Percentiles rank a stretch among this genome's conserved stretches.
These are phyloP conservation scores for Pseudozyma flocculosa DNA, from an alignment of 1,284 basidiomycete species.

Conservation along the genomic window DNA sequence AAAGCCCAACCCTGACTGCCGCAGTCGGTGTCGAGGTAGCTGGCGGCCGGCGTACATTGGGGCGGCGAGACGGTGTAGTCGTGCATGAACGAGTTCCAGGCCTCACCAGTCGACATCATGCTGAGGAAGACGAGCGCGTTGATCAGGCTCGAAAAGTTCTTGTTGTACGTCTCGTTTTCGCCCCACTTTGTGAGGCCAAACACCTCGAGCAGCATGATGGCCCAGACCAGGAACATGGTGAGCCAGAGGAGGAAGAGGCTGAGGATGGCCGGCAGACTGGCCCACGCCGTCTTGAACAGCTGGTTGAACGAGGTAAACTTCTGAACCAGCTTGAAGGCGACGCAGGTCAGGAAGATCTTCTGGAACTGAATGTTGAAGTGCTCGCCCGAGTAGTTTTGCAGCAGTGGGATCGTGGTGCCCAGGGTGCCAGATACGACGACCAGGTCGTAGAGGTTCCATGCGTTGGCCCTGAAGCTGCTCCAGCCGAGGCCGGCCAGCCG, in stretches of 20 bases:
- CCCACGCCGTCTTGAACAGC: conserved; percentile 90
- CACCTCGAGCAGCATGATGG: conserved; percentile 84
- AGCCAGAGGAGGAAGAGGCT: conserved; percentile 87
- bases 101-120: conserved; percentile 63
- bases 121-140: conserved; percentile 80
- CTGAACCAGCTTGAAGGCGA: conserved; percentile 92
- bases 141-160: conserved; percentile 81
- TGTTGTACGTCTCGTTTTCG: conserved; percentile 68
- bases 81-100: conserved; percentile 57
- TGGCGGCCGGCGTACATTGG: conserved; percentile 70
- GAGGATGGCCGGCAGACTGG: conserved; percentile 82
- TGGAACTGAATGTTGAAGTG: conserved; percentile 69
- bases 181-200: conserved; percentile 90
- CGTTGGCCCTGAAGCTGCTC: conserved; percentile 78
- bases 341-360: conserved; percentile 89
- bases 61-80: conserved; percentile 68
- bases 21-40: conserved; percentile 78
- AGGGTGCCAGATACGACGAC: conserved; percentile 80
- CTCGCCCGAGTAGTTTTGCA: conserved; percentile 16
- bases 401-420: conserved; percentile 71
- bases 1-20: conserved; percentile 84
- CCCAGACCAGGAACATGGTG: conserved; percentile 87
- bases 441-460: conserved; percentile 84
- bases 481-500: conserved; percentile 82
- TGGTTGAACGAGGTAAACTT: conserved; percentile 86